Conservation (phyloP, 768 basidiomycete genomes). For the Cystobasidium ongulense region DNA sequence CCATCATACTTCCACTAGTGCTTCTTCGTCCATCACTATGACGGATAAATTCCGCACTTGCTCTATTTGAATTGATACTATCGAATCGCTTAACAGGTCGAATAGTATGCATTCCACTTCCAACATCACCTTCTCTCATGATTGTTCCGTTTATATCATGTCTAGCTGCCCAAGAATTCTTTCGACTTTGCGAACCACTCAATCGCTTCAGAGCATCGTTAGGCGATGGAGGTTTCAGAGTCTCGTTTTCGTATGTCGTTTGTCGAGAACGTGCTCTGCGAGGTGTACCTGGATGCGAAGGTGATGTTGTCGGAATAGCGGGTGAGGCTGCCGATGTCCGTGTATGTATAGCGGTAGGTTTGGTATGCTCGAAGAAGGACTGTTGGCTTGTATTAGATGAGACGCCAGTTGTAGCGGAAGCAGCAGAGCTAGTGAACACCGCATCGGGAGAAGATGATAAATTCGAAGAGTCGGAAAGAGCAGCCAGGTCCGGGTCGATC, state of each 20-base stretch:
- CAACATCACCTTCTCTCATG: slow-evolving; percentile 34
- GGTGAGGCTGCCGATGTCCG: not conserved
- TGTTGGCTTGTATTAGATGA: slow-evolving; percentile 21
- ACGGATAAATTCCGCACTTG: slow-evolving; percentile 69
- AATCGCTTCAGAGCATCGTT: not conserved
- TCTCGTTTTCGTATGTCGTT: slow-evolving; percentile 20
- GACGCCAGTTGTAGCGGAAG: not conserved
- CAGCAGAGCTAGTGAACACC: slow-evolving; percentile 21
- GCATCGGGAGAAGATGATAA: not conserved
- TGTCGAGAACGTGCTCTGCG: slow-evolving; percentile 24
- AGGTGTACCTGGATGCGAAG: slow-evolving; percentile 6
- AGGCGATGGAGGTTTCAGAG: slow-evolving; percentile 9
- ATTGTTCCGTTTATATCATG: slow-evolving; percentile 40
- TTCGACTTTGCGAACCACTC: slow-evolving; percentile 18
- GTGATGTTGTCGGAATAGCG: not conserved
- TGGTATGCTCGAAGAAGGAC: slow-evolving; percentile 28
- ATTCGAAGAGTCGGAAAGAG: slow-evolving; percentile 16
- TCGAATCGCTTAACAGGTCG: slow-evolving; percentile 89
- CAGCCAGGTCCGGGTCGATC: slow-evolving; percentile 30
- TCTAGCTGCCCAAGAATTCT: slow-evolving; percentile 19
- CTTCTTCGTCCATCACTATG: slow-evolving; percentile 28
- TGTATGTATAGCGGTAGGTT: not conserved
- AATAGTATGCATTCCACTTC: slow-evolving; percentile 59
- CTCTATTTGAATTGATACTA: slow-evolving; percentile 61
- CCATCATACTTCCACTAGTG: not conserved